A percentile compares a stretch with the other conserved stretches of the same genome.
phyloP scores from a whole-genome alignment of 2,329 filamentous ascomycete species.

The Thermoascus crustaceus region DNA sequence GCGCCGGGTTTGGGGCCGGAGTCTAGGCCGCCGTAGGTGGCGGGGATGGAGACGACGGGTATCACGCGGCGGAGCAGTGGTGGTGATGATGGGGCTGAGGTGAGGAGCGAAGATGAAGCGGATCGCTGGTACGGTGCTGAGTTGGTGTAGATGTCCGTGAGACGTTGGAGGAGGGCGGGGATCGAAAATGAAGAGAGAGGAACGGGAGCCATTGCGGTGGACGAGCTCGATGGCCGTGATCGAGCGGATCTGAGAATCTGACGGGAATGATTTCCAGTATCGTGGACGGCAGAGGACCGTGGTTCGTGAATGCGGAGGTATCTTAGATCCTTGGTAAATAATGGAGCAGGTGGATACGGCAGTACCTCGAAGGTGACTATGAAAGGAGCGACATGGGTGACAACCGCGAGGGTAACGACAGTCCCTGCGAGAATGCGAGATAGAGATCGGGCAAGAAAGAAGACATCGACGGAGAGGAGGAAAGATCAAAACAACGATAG shows the following conservation, averaged over 20 bases:
- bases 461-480: not conserved
- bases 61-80: slow-evolving; percentile 11
- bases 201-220: not conserved
- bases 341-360: not conserved
- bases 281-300: not conserved
- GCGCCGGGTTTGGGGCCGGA: slow-evolving; percentile 47
- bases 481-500: not conserved
- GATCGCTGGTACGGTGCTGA: not conserved
- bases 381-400: not conserved
- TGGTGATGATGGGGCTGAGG: not conserved
- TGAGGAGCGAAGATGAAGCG: not conserved
- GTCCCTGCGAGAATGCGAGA: not conserved
- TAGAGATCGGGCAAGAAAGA: not conserved
- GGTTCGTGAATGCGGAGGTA: not conserved
- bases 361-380: not conserved
- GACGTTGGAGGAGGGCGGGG: not conserved
- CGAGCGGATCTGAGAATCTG: no score
- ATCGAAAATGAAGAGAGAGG: not conserved
- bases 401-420: not conserved
- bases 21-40: slow-evolving; percentile 50
- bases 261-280: no score
- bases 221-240: not conserved
- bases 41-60: slow-evolving; percentile 46
- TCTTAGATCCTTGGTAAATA: not conserved
- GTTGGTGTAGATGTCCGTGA: not conserved